Conservation (phyloP, 768 basidiomycete genomes). For the Grammothele lineata region DNA sequence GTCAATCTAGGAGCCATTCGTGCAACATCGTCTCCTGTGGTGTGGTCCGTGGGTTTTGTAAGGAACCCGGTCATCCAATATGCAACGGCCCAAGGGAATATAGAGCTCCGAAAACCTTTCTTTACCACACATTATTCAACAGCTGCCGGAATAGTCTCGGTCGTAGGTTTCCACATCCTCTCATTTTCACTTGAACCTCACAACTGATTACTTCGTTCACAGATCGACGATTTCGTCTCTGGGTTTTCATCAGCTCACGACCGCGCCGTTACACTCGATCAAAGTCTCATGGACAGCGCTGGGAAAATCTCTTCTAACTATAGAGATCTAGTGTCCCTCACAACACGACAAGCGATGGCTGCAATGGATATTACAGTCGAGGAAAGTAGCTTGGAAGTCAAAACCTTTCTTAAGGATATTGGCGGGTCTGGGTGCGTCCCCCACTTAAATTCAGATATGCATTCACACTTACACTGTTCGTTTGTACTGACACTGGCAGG, state of each 20-base stretch:
- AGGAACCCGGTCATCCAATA: constrained; percentile 22
- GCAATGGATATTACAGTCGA: constrained; percentile 23
- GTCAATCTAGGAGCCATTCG: constrained; percentile 20
- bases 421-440: neutral
- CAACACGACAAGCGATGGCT: constrained; percentile 22
- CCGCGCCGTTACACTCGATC: constrained; percentile 15
- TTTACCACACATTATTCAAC: too few species aligned
- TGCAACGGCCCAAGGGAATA: too few species aligned
- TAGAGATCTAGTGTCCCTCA: constrained; percentile 20
- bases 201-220: neutral
- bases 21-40: constrained; percentile 12
- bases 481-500: too few species aligned
- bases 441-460: neutral
- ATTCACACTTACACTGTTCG: too few species aligned
- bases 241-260: constrained; percentile 18
- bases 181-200: too few species aligned
- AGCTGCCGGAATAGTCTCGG: too few species aligned
- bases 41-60: constrained; percentile 23
- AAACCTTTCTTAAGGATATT: neutral
- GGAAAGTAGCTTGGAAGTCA: constrained; percentile 4
- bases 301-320: constrained; percentile 13
- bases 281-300: constrained; percentile 13
- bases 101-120: too few species aligned
- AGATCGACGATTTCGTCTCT: constrained; percentile 14
- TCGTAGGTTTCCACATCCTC: too few species aligned